These are phyloP conservation scores for Pseudopyrenochaeta lycopersici DNA, from an alignment of 2,329 filamentous ascomycete genomes.

Conservation along the genomic window DNA sequence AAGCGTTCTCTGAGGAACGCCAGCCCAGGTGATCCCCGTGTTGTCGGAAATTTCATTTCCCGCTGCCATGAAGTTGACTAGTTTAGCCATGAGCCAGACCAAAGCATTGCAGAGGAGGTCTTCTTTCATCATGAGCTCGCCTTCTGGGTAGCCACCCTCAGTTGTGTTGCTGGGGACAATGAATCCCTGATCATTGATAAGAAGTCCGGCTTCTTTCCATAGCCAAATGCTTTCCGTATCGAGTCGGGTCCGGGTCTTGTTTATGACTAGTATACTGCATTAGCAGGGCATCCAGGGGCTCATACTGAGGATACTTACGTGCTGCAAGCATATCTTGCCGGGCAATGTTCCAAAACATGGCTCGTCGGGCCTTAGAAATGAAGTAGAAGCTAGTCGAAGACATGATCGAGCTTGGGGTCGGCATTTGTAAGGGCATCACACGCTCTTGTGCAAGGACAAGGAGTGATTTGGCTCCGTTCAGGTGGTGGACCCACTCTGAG, in stretches of 20 bases:
- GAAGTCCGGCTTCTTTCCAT: slow-evolving; percentile 71
- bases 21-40: slow-evolving; percentile 52
- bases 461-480: slow-evolving; percentile 71
- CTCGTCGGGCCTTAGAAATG: slow-evolving; percentile 64
- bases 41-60: slow-evolving; percentile 60
- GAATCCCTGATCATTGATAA: slow-evolving; percentile 63
- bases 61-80: slow-evolving; percentile 70
- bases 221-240: slow-evolving; percentile 68
- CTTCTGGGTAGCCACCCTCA: slow-evolving; percentile 51
- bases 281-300: background rate
- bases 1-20: slow-evolving; percentile 59
- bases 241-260: slow-evolving; percentile 67
- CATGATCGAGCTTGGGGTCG: slow-evolving; percentile 47
- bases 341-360: slow-evolving; percentile 75
- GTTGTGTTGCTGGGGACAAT: slow-evolving; percentile 56
- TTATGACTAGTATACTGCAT: slow-evolving; percentile 57
- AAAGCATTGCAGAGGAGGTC: slow-evolving; percentile 71
- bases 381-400: slow-evolving; percentile 32
- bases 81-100: slow-evolving; percentile 72
- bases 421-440: slow-evolving; percentile 56
- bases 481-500: slow-evolving; percentile 69
- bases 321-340: slow-evolving; percentile 72
- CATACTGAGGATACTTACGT: slow-evolving; percentile 55
- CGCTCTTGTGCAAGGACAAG: slow-evolving; percentile 64
- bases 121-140: slow-evolving; percentile 64